Evolutionary conservation across 2,329 filamentous ascomycete genomes (phyloP).

Genomic region (Cladorrhinum sp.): DNA sequence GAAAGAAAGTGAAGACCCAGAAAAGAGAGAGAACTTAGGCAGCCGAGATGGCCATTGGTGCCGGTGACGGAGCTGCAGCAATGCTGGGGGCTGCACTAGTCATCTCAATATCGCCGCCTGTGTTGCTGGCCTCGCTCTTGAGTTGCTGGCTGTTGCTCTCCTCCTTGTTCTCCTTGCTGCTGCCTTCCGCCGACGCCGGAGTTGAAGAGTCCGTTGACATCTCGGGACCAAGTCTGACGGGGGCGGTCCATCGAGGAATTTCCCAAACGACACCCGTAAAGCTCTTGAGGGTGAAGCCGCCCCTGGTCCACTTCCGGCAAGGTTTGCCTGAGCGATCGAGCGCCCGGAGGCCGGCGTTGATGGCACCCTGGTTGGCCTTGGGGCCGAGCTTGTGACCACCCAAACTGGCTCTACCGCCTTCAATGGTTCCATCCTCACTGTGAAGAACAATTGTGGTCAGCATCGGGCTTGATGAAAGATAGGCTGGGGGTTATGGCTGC

Average conservation of each 20-base stretch:
- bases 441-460: conserved; percentile 30
- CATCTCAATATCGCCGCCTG: conserved; percentile 51
- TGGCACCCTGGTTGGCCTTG: conserved; percentile 94
- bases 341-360: conserved; percentile 92
- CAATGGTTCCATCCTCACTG: conserved; percentile 62
- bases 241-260: conserved; percentile 77
- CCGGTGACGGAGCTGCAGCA: conserved; percentile 51
- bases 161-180: conserved; percentile 63
- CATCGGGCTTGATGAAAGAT: conserved; percentile 15
- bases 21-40: conserved; percentile 9
- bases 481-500: conserved; percentile 4
- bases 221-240: conserved; percentile 52
- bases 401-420: conserved; percentile 49
- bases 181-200: conserved; percentile 43
- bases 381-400: conserved; percentile 81
- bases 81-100: conserved; percentile 48
- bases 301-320: conserved; percentile 86
- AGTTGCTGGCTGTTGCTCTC: conserved; percentile 43
- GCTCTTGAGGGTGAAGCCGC: conserved; percentile 79
- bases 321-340: conserved; percentile 90
- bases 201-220: conserved; percentile 46
- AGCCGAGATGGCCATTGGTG: conserved; percentile 24
- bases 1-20: not conserved
- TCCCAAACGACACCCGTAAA: conserved; percentile 88
- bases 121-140: conserved; percentile 47